Base-by-base conservation (phyloP, 768 basidiomycete species). In the Naganishia vishniacii region DNA sequence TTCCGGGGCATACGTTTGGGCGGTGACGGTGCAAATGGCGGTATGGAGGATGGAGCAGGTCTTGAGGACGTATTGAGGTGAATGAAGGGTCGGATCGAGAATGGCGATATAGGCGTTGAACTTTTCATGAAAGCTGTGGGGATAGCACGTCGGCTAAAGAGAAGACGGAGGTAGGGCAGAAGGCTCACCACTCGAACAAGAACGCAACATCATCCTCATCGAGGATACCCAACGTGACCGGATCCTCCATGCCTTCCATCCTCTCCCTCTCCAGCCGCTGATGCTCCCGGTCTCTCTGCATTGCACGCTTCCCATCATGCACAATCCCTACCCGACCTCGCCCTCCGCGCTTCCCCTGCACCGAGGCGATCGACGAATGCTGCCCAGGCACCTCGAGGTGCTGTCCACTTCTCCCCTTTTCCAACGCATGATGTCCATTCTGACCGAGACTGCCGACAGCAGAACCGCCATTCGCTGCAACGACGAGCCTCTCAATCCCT, bases 81-180 rank as follows among this genome's bases (percentile, higher is more conserved):
- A 67, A 59, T 71, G 70, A 0, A 71, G 61, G 1, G 47, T 51
- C n/a, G 61, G 62, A 42, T 71, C 70, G 53, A 68, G 64, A 25
- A 71, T 32, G 46, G 66, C 68, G 61, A 68, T 67, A 40, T 67
- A 66, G 29, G 64, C 42, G 51, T 68, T 68, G 41, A 70, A 63
- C 4, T 61, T 61, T 8, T 62, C 60, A 51, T 64, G 63, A 37
- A 67, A 67, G 34, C 68, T 67, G 47, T 15, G 46, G 23, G 29
- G 23, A 20, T n/a, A 49, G 16, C 29, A 3, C 31, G 18, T 23
- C 32, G n/a, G 53, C 37, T 4, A n/a, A 13, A 5, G 20, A 37
- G 23, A 9, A 20, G 51, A 20, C 11, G 3, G 8, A 3, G 4
- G 15, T 34, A 8, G 26, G 13, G 13, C 23, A n/a, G 18, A 8